phyloP scores from a whole-genome alignment of 257 asterid species.

The Buddleja alternifolia region DNA sequence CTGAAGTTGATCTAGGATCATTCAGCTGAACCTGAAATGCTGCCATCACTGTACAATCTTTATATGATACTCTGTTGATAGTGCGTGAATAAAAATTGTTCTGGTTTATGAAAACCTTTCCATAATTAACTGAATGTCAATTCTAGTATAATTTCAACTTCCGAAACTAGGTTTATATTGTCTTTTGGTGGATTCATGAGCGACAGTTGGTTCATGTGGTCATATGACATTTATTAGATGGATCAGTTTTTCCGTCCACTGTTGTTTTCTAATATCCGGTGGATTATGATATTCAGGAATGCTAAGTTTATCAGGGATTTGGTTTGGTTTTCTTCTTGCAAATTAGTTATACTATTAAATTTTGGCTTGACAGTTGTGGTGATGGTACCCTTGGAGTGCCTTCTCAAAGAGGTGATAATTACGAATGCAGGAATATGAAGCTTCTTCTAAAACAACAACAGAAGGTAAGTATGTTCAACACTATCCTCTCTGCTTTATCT shows the following conservation, averaged over 20 bases:
- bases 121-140: constrained; percentile 6
- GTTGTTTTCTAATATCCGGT: constrained; percentile 13
- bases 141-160: background rate
- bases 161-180: background rate
- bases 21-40: background rate
- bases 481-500: constrained; percentile 17
- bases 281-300: constrained; percentile 23
- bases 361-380: constrained; percentile 77
- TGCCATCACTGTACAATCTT: background rate
- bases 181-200: constrained; percentile 6
- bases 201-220: background rate
- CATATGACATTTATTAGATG: background rate
- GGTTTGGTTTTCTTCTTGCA: constrained; percentile 9
- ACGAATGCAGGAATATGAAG: constrained; percentile 98
- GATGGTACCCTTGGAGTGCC: constrained; percentile 93
- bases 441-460: constrained; percentile 94
- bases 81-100: constrained; percentile 5
- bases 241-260: constrained; percentile 14
- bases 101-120: background rate
- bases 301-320: constrained; percentile 1
- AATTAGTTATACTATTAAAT: constrained; percentile 30
- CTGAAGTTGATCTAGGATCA: constrained; percentile 7
- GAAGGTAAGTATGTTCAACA: constrained; percentile 54
- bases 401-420: constrained; percentile 85
- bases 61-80: constrained; percentile 1